Conservation (phyloP, 2,329 filamentous ascomycete species). For the Huntiella bhutanensis region DNA sequence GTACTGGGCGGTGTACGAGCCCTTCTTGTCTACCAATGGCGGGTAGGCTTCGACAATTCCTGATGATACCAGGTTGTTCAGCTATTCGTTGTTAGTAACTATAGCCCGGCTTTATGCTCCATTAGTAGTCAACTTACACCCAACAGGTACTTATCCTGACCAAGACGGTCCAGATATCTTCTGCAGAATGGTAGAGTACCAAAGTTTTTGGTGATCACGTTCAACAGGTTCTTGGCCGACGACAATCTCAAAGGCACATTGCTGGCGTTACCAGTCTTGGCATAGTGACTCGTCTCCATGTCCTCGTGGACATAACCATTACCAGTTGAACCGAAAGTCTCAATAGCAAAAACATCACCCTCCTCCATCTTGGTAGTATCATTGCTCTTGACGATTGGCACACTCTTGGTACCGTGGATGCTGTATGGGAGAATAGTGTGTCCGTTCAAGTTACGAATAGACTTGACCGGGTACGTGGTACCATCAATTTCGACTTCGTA, state of each 20-base stretch:
- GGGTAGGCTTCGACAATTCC: slow-evolving; percentile 74
- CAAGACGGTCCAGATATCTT: slow-evolving; percentile 65
- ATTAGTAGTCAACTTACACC: slow-evolving; percentile 38
- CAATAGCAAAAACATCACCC: slow-evolving; percentile 64
- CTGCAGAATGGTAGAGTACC: slow-evolving; percentile 70
- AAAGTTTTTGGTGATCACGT: slow-evolving; percentile 78
- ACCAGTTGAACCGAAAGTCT: slow-evolving; percentile 66
- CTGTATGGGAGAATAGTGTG: slow-evolving; percentile 60
- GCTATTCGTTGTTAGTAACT: slow-evolving; percentile 21
- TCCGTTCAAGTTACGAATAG: slow-evolving; percentile 54
- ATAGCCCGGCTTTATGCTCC: neutral
- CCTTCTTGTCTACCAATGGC: slow-evolving; percentile 67
- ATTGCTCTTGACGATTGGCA: slow-evolving; percentile 58
- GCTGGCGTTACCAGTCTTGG: slow-evolving; percentile 46
- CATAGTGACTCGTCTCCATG: slow-evolving; percentile 69
- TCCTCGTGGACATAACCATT: slow-evolving; percentile 60
- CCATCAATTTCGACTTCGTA: slow-evolving; percentile 56
- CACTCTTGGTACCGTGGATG: slow-evolving; percentile 64
- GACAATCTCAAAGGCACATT: slow-evolving; percentile 39
- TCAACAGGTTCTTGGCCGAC: slow-evolving; percentile 61
- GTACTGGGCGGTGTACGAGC: slow-evolving; percentile 72
- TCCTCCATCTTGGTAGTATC: slow-evolving; percentile 76
- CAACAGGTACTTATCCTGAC: slow-evolving; percentile 75
- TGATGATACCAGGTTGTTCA: slow-evolving; percentile 60
- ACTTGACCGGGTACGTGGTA: slow-evolving; percentile 47